Base-by-base conservation (phyloP, 306 rosid genomes). In the Pterocarpus macrocarpus region DNA sequence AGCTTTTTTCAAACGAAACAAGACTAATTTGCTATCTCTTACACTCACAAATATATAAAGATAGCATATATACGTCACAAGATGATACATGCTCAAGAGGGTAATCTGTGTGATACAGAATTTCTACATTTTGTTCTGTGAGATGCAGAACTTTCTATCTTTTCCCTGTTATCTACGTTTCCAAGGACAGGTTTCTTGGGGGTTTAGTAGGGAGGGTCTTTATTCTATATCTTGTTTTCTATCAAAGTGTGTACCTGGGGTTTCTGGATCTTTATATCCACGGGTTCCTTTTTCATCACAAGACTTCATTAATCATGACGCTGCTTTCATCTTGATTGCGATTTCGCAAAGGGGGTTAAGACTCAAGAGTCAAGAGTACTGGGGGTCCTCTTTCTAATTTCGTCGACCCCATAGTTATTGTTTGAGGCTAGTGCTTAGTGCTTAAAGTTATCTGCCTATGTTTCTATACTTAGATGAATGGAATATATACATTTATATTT, bases 271-370 rank as follows among this genome's bases (percentile, higher is more conserved):
- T n/a, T n/a, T n/a, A n/a, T n/a, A n/a, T n/a, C n/a, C n/a, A n/a
- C n/a, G n/a, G n/a, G n/a, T n/a, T n/a, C n/a, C n/a, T n/a, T n/a
- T n/a, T n/a, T n/a, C n/a, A 15, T 55, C 69, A 63, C 13, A 62
- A 50, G 50, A 50, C 28, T 22, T 22, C 81, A 77, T 57, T 56
- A 65, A 65, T 66, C 49, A 77, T 52, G 52, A 65, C 65, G 17
- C 32, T 77, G 65, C n/a, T 77, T 64, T 68, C 41, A 41, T 52
- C 39, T 64, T 35, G 15, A 67, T 67, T 64, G 41, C 10, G 67
- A 62, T 62, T 14, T 62, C 33, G 41, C 41, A 62, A 32, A 32
- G 9, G 67, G 41, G 15, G 15, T 12, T 16, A 57, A 59, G 65
- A 32, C n/a, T 59, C 14, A 57, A 28, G 64, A 57, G 36, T 59